phyloP scores from a whole-genome alignment of 495 filamentous ascomycete genomes.

The Penicillium coffeae region DNA sequence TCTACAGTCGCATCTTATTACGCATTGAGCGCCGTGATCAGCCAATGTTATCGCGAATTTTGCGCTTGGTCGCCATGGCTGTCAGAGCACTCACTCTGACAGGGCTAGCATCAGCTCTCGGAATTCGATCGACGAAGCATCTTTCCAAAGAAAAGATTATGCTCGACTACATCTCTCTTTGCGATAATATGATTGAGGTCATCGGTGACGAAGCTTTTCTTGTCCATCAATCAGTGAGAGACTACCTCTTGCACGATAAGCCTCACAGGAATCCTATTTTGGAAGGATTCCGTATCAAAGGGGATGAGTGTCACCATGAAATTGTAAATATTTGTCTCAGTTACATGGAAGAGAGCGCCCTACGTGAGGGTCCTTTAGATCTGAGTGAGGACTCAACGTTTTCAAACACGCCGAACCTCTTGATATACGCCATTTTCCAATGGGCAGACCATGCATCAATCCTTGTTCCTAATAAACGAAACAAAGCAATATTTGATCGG shows the following conservation, averaged over 20 bases:
- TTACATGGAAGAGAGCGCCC: background rate
- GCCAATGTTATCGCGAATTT: background rate
- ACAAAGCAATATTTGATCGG: background rate
- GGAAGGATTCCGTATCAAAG: background rate
- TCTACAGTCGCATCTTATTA: background rate
- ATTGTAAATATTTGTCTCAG: background rate
- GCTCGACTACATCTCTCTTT: background rate
- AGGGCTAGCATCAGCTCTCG: background rate
- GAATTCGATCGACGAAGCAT: background rate
- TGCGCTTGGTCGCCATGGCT: background rate
- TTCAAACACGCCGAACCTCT: background rate
- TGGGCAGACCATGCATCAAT: background rate
- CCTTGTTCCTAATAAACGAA: background rate
- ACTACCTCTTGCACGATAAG: background rate
- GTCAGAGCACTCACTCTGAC: background rate
- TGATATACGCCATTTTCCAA: background rate
- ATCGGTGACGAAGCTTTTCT: background rate
- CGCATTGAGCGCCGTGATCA: background rate
- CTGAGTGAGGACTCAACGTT: too few species aligned
- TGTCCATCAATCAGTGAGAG: background rate
- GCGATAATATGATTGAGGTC: background rate
- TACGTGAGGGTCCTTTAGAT: too few species aligned
- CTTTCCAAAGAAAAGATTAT: background rate
- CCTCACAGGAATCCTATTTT: background rate
- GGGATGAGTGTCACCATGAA: background rate